A percentile compares a stretch with the other conserved stretches of the same genome.
phyloP scores from a whole-genome alignment of 257 asterid genomes.

The Vinca minor region DNA sequence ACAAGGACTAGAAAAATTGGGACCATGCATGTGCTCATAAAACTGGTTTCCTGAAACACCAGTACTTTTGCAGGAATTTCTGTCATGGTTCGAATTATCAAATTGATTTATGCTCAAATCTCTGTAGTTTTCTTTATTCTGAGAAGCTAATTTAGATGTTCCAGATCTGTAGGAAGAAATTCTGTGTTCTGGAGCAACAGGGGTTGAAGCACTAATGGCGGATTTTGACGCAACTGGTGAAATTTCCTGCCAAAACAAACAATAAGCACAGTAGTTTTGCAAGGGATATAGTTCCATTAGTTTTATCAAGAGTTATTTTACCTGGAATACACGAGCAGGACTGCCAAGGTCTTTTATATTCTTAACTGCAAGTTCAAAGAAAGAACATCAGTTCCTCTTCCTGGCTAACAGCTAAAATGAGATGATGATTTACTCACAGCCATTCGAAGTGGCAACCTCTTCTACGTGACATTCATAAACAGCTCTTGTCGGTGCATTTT shows the following conservation, averaged over 20 bases:
- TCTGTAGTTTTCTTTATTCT: conserved; percentile 24
- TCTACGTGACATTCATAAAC: conserved; percentile 31
- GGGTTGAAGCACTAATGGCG: conserved; percentile 29
- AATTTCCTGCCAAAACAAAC: conserved; percentile 42
- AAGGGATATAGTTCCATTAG: conserved; percentile 13
- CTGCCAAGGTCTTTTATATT: conserved; percentile 25
- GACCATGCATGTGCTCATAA: conserved; percentile 23
- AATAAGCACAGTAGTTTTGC: conserved; percentile 5
- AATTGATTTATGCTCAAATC: conserved; percentile 32
- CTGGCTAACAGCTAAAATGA: conserved; percentile 11
- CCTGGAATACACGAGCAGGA: conserved; percentile 44
- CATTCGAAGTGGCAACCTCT: conserved; percentile 68
- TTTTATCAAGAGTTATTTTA: conserved; percentile 15
- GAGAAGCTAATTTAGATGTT: conserved; percentile 31
- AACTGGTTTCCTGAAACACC: conserved; percentile 28
- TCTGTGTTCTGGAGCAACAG: conserved; percentile 39
- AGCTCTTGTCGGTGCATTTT: conserved; percentile 28
- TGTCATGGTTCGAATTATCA: conserved; percentile 27
- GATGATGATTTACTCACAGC: conserved; percentile 39
- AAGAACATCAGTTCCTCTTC: conserved; percentile 21
- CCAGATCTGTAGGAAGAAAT: conserved; percentile 41
- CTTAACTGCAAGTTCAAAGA: conserved; percentile 40
- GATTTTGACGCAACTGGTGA: conserved; percentile 57
- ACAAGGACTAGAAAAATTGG: conserved; percentile 29
- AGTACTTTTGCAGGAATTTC: conserved; percentile 27